Percentiles rank a stretch among this genome's conserved stretches.
Conservation (phyloP, 2,329 filamentous ascomycete species). For the Pseudonectria foliicola region DNA sequence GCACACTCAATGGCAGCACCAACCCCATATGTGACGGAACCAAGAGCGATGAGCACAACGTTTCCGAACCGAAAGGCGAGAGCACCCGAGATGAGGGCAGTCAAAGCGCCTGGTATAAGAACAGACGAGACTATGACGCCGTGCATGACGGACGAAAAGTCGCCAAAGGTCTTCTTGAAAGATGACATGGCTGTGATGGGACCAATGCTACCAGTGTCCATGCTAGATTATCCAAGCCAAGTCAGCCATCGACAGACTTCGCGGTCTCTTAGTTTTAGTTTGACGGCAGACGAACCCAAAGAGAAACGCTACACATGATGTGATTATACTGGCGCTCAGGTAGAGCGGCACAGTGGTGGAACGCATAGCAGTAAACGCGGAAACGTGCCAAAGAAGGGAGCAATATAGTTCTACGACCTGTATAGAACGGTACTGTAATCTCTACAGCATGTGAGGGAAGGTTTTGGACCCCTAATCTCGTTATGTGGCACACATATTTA, state of each 20-base stretch:
- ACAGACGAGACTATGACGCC: conserved; percentile 55
- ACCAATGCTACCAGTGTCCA: conserved; percentile 47
- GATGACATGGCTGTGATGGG: conserved; percentile 51
- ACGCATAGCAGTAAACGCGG: background rate
- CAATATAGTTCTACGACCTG: conserved; percentile 1
- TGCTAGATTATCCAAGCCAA: conserved; percentile 6
- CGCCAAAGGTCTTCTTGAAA: conserved; percentile 44
- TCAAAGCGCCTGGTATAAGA: conserved; percentile 51
- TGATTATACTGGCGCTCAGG: conserved; percentile 21
- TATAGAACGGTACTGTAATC: conserved; percentile 2
- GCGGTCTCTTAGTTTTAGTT: rapidly evolving
- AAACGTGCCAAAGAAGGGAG: background rate
- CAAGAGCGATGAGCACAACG: conserved; percentile 43
- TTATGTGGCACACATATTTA: too few relatives aligned
- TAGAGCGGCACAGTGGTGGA: conserved; percentile 20
- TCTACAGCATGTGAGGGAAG: too few relatives aligned
- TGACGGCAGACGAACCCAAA: conserved; percentile 21
- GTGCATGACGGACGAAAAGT: conserved; percentile 46
- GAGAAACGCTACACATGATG: conserved; percentile 26
- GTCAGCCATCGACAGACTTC: background rate
- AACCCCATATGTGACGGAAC: conserved; percentile 44
- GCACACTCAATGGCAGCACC: conserved; percentile 38
- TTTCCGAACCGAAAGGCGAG: conserved; percentile 49
- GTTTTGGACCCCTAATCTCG: too few relatives aligned
- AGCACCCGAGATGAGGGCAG: conserved; percentile 50